Evolutionary conservation across 2,329 filamentous ascomycete species (phyloP).

Genomic region (Pestalotiopsis sp.): DNA sequence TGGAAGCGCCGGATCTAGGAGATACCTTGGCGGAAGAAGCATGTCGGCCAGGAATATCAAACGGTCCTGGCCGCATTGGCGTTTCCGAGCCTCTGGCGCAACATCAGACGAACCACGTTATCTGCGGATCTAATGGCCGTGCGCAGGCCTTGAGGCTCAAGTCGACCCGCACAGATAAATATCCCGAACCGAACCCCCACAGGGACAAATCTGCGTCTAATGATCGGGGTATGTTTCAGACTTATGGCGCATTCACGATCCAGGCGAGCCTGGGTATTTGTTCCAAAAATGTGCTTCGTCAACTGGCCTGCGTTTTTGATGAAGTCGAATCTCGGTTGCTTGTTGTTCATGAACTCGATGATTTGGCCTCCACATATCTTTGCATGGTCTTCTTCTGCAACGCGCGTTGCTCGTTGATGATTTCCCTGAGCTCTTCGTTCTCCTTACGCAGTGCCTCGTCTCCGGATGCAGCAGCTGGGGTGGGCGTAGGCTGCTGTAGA

Average conservation of each 20-base stretch:
- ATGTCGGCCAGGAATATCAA: slow-evolving; percentile 17
- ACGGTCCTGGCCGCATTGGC: slow-evolving; percentile 16
- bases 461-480: slow-evolving; percentile 21
- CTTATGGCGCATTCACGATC: neutral
- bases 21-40: slow-evolving; percentile 7
- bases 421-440: slow-evolving; percentile 47
- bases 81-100: slow-evolving; percentile 11
- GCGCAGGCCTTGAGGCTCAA: slow-evolving; percentile 9
- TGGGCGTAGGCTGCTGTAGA: slow-evolving; percentile 40
- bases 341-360: slow-evolving; percentile 24
- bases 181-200: slow-evolving; percentile 2
- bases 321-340: neutral
- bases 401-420: slow-evolving; percentile 46
- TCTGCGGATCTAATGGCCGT: neutral
- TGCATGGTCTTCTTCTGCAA: slow-evolving; percentile 43
- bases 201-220: neutral
- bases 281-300: neutral
- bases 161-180: neutral
- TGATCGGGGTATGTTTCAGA: slow-evolving; percentile 9
- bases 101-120: neutral
- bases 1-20: neutral
- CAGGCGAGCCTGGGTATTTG: neutral
- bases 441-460: slow-evolving; percentile 42
- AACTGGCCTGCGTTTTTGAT: neutral
- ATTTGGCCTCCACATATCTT: slow-evolving; percentile 31